These are phyloP conservation scores for Diospyros kaki DNA, from an alignment of 148 eudicot genomes.

Conservation along the genomic window DNA sequence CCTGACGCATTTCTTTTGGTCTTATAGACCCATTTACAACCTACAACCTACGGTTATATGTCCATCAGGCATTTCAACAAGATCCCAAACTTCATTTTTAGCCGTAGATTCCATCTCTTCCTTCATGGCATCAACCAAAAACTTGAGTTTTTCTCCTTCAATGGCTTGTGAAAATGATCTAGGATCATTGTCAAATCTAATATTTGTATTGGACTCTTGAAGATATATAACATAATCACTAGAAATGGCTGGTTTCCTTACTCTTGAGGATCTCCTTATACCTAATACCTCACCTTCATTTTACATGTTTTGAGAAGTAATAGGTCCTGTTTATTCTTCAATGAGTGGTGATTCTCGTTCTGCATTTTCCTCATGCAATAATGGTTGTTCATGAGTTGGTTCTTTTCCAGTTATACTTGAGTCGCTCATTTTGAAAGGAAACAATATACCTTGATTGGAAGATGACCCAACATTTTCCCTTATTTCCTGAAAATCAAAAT, in stretches of 20 bases:
- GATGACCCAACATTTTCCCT: no score
- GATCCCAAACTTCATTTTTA: neutral
- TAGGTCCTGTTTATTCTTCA: no score
- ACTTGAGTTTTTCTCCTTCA: neutral
- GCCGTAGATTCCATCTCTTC: slow-evolving; percentile 2
- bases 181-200: neutral
- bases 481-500: no score
- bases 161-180: neutral
- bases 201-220: neutral
- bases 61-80: neutral
- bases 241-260: neutral
- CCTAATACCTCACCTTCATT: no score
- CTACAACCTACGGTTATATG: neutral
- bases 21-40: neutral
- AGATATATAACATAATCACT: neutral
- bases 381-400: no score
- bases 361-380: no score
- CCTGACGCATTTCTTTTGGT: neutral
- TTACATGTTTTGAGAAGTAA: no score
- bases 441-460: no score
- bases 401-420: no score
- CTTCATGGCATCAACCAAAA: neutral
- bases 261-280: neutral
- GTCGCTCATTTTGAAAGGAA: no score
- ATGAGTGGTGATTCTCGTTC: no score